These are phyloP conservation scores for Apiotrichum sp. DNA, from an alignment of 1,284 basidiomycete genomes.

Conservation along the genomic window DNA sequence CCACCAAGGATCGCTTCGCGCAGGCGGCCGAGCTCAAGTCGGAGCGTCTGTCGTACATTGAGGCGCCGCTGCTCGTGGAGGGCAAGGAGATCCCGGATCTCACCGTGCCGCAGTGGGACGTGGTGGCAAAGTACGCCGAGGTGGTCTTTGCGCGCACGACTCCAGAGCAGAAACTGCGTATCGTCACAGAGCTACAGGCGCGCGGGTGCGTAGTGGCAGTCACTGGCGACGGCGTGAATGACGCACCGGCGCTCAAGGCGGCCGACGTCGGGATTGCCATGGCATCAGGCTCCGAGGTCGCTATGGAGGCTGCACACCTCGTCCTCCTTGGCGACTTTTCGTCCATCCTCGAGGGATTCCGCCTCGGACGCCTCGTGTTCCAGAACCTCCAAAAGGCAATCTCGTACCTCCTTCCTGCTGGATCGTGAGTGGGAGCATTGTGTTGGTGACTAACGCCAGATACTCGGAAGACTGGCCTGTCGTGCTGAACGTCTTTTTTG, in stretches of 20 bases:
- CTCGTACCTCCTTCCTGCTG: constrained; percentile 44
- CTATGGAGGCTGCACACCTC: constrained; percentile 46
- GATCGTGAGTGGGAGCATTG: constrained; percentile 43
- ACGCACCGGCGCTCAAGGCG: constrained; percentile 56
- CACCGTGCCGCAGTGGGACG: constrained; percentile 51
- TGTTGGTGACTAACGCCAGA: neutral
- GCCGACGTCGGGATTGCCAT: constrained; percentile 52
- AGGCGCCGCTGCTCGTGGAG: constrained; percentile 51
- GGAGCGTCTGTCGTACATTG: constrained; percentile 1
- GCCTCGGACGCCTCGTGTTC: constrained; percentile 60
- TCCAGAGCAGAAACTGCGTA: constrained; percentile 64
- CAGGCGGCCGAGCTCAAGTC: constrained; percentile 8
- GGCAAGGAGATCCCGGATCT: constrained; percentile 54
- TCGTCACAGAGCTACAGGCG: constrained; percentile 58
- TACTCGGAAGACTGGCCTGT: constrained; percentile 62
- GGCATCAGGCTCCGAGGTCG: constrained; percentile 48
- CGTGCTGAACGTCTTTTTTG: constrained; percentile 53
- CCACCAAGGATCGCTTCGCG: constrained; percentile 20
- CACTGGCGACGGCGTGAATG: constrained; percentile 66
- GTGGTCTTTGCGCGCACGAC: constrained; percentile 68
- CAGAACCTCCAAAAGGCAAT: constrained; percentile 58
- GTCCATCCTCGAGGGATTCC: constrained; percentile 47
- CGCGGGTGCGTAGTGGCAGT: constrained; percentile 54
- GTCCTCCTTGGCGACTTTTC: constrained; percentile 43
- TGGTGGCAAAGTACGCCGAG: constrained; percentile 56